phyloP scores from a whole-genome alignment of 257 asterid species.

The Galeopsis tetrahit region DNA sequence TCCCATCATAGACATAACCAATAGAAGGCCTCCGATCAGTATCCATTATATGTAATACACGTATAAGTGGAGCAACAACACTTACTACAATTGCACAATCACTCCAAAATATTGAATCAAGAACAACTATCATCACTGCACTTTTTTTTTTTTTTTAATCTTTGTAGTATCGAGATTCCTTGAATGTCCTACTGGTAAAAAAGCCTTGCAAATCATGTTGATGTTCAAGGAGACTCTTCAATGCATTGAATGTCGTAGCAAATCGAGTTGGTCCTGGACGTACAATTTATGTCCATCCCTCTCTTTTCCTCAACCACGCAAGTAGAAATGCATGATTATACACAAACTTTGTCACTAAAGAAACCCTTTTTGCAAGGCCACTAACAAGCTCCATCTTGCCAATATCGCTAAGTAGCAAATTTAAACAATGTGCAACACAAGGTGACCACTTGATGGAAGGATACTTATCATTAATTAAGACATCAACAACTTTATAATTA shows the following conservation, averaged over 20 bases:
- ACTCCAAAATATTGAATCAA: neutral
- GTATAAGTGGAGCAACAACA: neutral
- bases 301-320: neutral
- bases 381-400: neutral
- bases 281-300: neutral
- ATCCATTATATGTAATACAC: neutral
- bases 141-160: neutral
- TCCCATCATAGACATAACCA: neutral
- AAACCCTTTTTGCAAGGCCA: neutral
- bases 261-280: neutral
- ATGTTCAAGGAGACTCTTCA: constrained; percentile 3
- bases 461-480: neutral
- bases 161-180: neutral
- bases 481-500: neutral
- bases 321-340: neutral
- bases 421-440: neutral
- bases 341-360: neutral
- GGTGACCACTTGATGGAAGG: neutral
- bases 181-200: neutral
- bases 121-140: neutral
- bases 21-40: neutral
- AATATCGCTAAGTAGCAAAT: neutral
- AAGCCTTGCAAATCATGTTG: neutral
- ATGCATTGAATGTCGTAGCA: neutral
- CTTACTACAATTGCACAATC: neutral